A percentile compares a stretch with the other conserved stretches of the same genome.
Conservation (phyloP, 805 yeast genomes). For the Kazachstania kunashirensis region DNA sequence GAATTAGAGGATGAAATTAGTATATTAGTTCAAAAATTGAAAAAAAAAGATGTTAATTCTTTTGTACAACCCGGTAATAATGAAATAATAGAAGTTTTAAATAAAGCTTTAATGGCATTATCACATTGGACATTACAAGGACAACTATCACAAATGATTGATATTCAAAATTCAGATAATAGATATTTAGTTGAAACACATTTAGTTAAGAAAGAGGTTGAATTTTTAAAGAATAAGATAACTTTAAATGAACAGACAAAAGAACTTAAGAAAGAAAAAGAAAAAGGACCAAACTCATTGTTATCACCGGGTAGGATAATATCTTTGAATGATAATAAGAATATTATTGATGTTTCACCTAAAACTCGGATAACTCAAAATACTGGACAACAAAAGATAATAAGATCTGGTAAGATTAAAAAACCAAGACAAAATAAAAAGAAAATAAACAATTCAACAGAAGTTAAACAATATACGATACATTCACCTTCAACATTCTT, state of each 20-base stretch:
- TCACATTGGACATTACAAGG: conserved; percentile 29
- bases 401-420: not conserved
- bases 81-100: conserved; percentile 18
- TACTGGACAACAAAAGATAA: not conserved
- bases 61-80: conserved; percentile 2
- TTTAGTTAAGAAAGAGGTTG: conserved; percentile 19
- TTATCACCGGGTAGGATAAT: no score
- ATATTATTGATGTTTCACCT: conserved; percentile 1
- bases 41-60: conserved; percentile 2
- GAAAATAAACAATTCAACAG: no score
- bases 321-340: not conserved
- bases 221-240: conserved; percentile 13
- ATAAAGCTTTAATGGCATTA: conserved; percentile 21
- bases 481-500: not conserved
- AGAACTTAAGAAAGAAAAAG: no score
- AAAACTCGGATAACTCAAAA: not conserved
- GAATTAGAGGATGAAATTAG: conserved; percentile 17
- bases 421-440: not conserved
- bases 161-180: conserved; percentile 12
- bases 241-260: no score
- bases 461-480: not conserved
- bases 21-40: conserved; percentile 12
- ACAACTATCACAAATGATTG: conserved; percentile 19
- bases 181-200: conserved; percentile 20
- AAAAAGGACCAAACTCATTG: no score